These are phyloP conservation scores for Rhododendron simsii DNA, from an alignment of 148 eudicot genomes.

Conservation along the genomic window DNA sequence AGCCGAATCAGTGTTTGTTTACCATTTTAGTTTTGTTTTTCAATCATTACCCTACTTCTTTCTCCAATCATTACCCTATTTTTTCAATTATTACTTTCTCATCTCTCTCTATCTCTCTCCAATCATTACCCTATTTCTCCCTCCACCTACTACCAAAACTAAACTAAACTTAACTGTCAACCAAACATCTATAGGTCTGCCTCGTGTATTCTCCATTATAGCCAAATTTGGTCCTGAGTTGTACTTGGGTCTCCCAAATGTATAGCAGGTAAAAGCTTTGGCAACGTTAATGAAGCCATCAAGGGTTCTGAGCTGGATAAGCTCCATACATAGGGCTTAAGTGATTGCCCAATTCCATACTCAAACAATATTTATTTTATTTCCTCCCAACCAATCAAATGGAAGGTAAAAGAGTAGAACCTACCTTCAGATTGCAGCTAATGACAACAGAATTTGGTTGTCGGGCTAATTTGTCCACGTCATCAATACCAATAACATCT, in stretches of 20 bases:
- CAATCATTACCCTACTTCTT: too few relatives aligned
- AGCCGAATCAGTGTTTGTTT: too few relatives aligned
- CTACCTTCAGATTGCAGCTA: constrained; percentile 87
- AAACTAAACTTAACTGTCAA: too few relatives aligned
- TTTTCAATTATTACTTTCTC: too few relatives aligned
- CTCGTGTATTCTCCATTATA: not conserved
- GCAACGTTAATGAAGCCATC: constrained; percentile 4
- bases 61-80: too few relatives aligned
- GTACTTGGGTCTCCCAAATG: not conserved
- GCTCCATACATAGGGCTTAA: not conserved
- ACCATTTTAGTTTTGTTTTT: too few relatives aligned
- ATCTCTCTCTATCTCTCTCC: too few relatives aligned
- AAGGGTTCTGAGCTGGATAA: not conserved
- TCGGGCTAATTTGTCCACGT: constrained; percentile 91
- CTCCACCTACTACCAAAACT: too few relatives aligned
- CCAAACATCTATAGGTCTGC: not conserved
- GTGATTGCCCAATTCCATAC: not conserved
- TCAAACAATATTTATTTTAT: not conserved
- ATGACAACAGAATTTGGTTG: constrained; percentile 94
- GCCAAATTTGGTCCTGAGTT: not conserved
- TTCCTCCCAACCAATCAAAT: not conserved
- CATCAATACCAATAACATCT: constrained; percentile 98
- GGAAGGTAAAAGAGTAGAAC: constrained; percentile 10
- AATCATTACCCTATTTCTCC: too few relatives aligned
- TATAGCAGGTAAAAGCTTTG: not conserved